Evolutionary conservation across 192 early-diverging fungal species (phyloP), one percentile per base, ranked within the genome.

Genomic region (Chytriomyces sp.): DNA sequence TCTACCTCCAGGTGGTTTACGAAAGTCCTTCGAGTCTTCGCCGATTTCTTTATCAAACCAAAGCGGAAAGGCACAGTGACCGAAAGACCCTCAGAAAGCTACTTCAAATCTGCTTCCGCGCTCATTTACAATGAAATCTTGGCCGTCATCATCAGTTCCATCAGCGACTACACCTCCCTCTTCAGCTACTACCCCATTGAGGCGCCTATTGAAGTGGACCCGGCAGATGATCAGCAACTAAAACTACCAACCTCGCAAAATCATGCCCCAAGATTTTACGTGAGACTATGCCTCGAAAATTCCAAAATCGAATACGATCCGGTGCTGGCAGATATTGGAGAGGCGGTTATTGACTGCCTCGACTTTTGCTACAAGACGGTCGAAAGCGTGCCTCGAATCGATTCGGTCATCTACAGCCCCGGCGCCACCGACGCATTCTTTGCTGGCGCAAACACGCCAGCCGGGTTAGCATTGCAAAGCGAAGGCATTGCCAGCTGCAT

Each of bases 261-360:
- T 11, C 80, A 79, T 50, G 73, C 82, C 0, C 86, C 86, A 6
- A 67, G 86, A 2, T 86, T 87, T 62, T 68, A 81, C 20, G 83
- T 87, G 3, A 81, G 81, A 11, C 77, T 88, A 11, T 81, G 82
- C 76, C 74, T 87, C 8, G 86, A 82, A 69, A 53, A 50, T 10
- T 53, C 35, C 28, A 69, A 82, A 20, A 81, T 90, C 64, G 85
- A 84, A 67, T 90, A 82, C 67, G 89, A 90, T 35, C 89, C 89
- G 46, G 77, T 84, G 16, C 64, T 89, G 0, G 66, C 67, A 6
- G 89, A 90, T 45, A 85, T 90, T 59, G 78, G 79, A 4, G 85
- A 85, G 50, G 80, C 82, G 5, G 63, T 89, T 5, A 49, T 87
- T 53, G 86, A 89, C 49, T 81, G 84, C 11, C 66, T 90, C 11